Evolutionary conservation across 2,329 filamentous ascomycete genomes (phyloP).

Genomic region (Allantophomopsis lycopodina): DNA sequence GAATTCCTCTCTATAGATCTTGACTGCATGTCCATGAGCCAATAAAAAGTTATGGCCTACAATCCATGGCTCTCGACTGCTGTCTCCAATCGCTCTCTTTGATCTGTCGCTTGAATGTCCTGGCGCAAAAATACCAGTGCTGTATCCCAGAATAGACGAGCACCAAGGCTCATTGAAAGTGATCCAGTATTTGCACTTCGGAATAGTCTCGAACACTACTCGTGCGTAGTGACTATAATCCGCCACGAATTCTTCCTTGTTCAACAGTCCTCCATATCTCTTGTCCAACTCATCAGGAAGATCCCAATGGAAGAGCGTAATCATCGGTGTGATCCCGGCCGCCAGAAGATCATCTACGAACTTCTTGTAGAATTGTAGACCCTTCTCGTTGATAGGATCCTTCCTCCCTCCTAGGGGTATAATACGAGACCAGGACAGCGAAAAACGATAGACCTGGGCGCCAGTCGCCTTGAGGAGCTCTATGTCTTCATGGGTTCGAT

Average conservation of each 20-base stretch:
- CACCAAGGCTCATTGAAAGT: constrained; percentile 90
- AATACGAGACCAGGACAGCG: constrained; percentile 71
- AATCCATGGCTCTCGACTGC: constrained; percentile 66
- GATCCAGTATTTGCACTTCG: constrained; percentile 76
- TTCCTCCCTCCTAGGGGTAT: constrained; percentile 75
- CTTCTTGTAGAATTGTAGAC: constrained; percentile 64
- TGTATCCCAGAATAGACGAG: constrained; percentile 69
- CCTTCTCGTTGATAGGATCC: constrained; percentile 68
- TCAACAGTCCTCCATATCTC: constrained; percentile 69
- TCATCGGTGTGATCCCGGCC: constrained; percentile 65
- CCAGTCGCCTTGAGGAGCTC: constrained; percentile 61
- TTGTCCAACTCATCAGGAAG: constrained; percentile 65
- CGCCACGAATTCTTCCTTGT: constrained; percentile 68
- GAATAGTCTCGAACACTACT: constrained; percentile 59
- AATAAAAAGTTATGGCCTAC: constrained; percentile 71
- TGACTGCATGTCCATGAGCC: constrained; percentile 69
- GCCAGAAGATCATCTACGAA: constrained; percentile 67
- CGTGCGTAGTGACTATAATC: constrained; percentile 73
- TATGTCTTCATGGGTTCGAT: constrained; percentile 66
- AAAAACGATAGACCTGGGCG: constrained; percentile 70
- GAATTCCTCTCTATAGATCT: constrained; percentile 73
- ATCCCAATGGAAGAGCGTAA: constrained; percentile 85
- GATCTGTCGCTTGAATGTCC: constrained; percentile 66
- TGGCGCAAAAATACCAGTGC: constrained; percentile 64
- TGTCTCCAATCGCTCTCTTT: constrained; percentile 60